These are phyloP conservation scores for Melanogaster broomeanus DNA, from an alignment of 768 basidiomycete species.

Conservation along the genomic window DNA sequence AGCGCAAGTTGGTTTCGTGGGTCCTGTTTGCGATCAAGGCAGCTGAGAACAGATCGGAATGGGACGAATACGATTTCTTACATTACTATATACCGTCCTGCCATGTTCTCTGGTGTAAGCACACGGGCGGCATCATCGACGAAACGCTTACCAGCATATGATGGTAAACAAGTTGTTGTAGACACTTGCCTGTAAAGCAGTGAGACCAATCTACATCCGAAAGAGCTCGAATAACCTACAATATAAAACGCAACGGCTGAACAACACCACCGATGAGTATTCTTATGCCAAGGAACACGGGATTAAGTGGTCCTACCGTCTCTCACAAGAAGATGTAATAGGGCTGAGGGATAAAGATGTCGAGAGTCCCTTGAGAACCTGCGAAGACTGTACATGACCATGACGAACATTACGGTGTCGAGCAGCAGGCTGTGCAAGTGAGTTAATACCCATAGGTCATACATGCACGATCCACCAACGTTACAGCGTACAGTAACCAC, in stretches of 20 bases:
- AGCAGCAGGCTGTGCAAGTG: slow-evolving; percentile 4
- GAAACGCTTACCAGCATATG: no score
- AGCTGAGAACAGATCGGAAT: background rate
- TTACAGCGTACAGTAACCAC: no score
- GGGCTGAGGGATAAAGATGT: no score
- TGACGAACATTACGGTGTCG: slow-evolving; percentile 1
- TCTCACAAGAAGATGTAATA: no score
- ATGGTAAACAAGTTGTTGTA: slow-evolving; percentile 5
- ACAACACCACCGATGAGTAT: background rate
- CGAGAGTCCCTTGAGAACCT: no score
- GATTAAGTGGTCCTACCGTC: no score
- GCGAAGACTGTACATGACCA: slow-evolving; percentile 7
- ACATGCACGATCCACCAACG: no score
- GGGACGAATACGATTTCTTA: slow-evolving; percentile 1
- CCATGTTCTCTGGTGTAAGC: no score
- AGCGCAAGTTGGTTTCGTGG: slow-evolving; percentile 8
- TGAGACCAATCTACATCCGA: background rate
- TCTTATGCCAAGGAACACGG: no score
- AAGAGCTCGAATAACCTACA: no score
- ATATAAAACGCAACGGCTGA: background rate
- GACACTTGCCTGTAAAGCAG: background rate
- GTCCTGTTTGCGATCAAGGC: slow-evolving; percentile 4
- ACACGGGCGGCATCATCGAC: background rate
- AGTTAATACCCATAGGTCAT: background rate
- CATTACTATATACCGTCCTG: no score